Percentiles rank a stretch among this genome's conserved stretches.
Evolutionary conservation across 345 rosid genomes (phyloP).

Genomic region (Citrus inodora): DNA sequence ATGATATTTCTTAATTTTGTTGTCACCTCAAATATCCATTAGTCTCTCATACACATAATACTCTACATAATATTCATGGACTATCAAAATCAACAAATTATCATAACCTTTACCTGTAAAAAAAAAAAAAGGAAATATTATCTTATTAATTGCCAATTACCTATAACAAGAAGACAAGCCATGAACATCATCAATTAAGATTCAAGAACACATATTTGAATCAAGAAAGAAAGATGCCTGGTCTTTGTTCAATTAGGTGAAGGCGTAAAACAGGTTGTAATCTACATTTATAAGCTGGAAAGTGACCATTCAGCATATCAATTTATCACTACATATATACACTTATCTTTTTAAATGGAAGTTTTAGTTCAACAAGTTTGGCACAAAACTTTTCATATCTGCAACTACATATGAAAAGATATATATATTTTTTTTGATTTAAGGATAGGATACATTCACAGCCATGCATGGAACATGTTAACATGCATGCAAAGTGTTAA

Average conservation of each 20-base stretch:
- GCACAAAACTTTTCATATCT: conserved; percentile 4
- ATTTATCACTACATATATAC: neutral
- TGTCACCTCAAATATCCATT: no score
- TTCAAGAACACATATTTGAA: neutral
- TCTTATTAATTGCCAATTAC: neutral
- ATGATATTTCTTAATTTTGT: no score
- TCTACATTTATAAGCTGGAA: conserved; percentile 10
- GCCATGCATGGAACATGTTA: no score
- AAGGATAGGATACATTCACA: no score
- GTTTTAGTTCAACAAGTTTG: conserved; percentile 19
- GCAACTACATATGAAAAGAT: no score
- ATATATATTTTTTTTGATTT: no score
- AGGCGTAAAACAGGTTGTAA: conserved; percentile 10
- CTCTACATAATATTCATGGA: neutral
- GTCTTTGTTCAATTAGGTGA: conserved; percentile 13
- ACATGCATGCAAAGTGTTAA: no score
- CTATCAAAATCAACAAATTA: neutral
- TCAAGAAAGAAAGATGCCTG: neutral
- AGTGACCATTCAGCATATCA: neutral
- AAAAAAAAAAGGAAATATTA: neutral
- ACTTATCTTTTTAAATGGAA: neutral
- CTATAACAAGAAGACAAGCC: conserved; percentile 12
- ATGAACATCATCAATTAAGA: conserved; percentile 26
- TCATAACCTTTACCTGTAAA: neutral
- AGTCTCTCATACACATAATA: neutral